Evolutionary conservation across 225 moss, liverwort and hornwort species (phyloP), one percentile per base, ranked within the genome.

Genomic region (Polytrichum commune): DNA sequence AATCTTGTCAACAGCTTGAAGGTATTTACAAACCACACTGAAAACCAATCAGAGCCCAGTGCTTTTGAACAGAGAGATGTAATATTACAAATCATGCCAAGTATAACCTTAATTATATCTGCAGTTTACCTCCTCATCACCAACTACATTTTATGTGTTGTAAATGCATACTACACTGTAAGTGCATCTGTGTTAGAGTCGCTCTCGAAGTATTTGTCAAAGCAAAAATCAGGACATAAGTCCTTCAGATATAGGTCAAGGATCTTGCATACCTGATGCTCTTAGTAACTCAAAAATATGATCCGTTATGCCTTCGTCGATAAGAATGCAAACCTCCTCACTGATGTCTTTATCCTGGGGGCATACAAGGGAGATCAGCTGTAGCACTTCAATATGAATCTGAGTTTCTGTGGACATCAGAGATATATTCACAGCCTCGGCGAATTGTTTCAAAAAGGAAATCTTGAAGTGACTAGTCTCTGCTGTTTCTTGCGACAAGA

Each of bases 221-320:
- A 28, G 54, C 35, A 72, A 67, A 67, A 65, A 35, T 46, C 13
- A 10, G 16, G 46, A 46, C 13, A 8, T 46, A 46, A 46, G 38
- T 46, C 13, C 46, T 4, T 46, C 46, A 46, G 46, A 46, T 46
- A 46, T 46, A 46, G 13, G 24, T 24, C 22, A 58, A 67, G 35
- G 26, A 18, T 10, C 7, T 53, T 54, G 25, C 57, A 55, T 78
- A 93, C 95, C 93, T 85, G 93, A 86, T 70, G 85, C 73, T 81
- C 89, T 82, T 62, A 95, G 76, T 75, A 88, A 77, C 79, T 95
- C 95, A 77, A 86, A 86, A 23, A 93, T 85, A 63, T 93, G 91
- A 74, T 95, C 90, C 28, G 89, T 86, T 54, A 95, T 68, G 19
- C 90, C 95, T 76, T 79, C 88, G 29, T 86, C 77, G 62, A 91